Percentiles rank a stretch among this genome's conserved stretches.
phyloP scores from a whole-genome alignment of 1,284 basidiomycete genomes.

The Ceraceosorus guamensis region DNA sequence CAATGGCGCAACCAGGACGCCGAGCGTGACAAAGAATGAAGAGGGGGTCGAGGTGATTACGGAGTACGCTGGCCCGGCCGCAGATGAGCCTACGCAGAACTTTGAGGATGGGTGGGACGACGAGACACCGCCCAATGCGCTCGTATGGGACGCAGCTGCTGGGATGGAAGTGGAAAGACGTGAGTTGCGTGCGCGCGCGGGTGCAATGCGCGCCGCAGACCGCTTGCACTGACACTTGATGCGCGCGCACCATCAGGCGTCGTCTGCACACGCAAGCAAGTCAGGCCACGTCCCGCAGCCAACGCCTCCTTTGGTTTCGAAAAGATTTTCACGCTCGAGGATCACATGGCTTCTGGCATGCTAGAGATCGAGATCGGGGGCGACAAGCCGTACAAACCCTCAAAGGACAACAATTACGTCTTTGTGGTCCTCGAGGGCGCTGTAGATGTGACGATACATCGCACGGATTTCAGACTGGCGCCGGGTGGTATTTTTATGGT shows the following conservation, averaged over 20 bases:
- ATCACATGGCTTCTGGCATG: slow-evolving; percentile 83
- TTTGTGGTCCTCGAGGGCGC: slow-evolving; percentile 58
- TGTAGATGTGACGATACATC: slow-evolving; percentile 73
- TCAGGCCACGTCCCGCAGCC: slow-evolving; percentile 55
- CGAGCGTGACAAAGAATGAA: background rate
- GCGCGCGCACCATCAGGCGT: too few species aligned
- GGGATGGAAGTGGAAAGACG: slow-evolving; percentile 62
- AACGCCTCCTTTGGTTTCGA: slow-evolving; percentile 73
- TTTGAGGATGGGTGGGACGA: slow-evolving; percentile 73
- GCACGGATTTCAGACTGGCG: slow-evolving; percentile 67
- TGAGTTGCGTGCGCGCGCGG: slow-evolving; percentile 57
- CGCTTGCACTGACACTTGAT: too few species aligned
- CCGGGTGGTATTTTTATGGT: slow-evolving; percentile 83
- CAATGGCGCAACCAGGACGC: background rate
- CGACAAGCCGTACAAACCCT: slow-evolving; percentile 75
- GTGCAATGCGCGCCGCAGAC: too few species aligned
- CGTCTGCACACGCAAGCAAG: slow-evolving; percentile 64
- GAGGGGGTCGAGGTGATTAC: slow-evolving; percentile 44
- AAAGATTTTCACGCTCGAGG: slow-evolving; percentile 87
- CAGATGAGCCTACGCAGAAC: slow-evolving; percentile 21
- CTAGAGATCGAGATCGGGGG: slow-evolving; percentile 69
- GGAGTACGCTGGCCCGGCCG: slow-evolving; percentile 55
- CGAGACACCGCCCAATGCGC: slow-evolving; percentile 62
- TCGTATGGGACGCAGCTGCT: slow-evolving; percentile 64
- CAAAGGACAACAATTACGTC: slow-evolving; percentile 88